phyloP scores from a whole-genome alignment of 148 eudicot species.

The Vaccinium myrtillus region DNA sequence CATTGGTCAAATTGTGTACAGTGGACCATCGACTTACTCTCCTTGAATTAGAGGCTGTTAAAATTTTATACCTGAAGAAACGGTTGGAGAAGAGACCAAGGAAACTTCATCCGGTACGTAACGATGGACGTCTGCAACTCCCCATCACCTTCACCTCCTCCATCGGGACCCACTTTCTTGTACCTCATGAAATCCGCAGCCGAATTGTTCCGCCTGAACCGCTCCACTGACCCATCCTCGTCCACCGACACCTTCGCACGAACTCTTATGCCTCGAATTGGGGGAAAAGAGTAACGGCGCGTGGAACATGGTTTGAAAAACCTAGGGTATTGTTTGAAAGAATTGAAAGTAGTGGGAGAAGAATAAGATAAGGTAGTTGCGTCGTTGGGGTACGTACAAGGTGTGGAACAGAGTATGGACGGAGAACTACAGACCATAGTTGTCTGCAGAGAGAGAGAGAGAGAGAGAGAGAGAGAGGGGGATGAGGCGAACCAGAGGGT shows the following conservation, averaged over 20 bases:
- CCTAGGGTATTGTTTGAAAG: constrained; percentile 29
- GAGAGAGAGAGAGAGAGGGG: background rate
- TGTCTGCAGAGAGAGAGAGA: background rate
- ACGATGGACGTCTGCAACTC: constrained; percentile 93
- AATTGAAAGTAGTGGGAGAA: constrained; percentile 7
- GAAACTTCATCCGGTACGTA: constrained; percentile 80
- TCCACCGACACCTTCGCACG: constrained; percentile 21
- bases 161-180: constrained; percentile 32
- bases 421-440: constrained; percentile 33
- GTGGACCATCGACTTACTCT: background rate
- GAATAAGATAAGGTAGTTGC: constrained; percentile 20
- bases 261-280: constrained; percentile 18
- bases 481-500: background rate
- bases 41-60: background rate
- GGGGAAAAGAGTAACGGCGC: constrained; percentile 25
- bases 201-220: constrained; percentile 59
- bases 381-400: constrained; percentile 21
- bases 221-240: constrained; percentile 44
- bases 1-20: background rate
- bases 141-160: constrained; percentile 21
- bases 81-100: constrained; percentile 87
- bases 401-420: constrained; percentile 41
- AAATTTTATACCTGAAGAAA: constrained; percentile 55
- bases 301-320: constrained; percentile 11
- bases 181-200: constrained; percentile 93